phyloP scores from a whole-genome alignment of 2,329 filamentous ascomycete genomes.

The Allantophomopsis lycopodina region DNA sequence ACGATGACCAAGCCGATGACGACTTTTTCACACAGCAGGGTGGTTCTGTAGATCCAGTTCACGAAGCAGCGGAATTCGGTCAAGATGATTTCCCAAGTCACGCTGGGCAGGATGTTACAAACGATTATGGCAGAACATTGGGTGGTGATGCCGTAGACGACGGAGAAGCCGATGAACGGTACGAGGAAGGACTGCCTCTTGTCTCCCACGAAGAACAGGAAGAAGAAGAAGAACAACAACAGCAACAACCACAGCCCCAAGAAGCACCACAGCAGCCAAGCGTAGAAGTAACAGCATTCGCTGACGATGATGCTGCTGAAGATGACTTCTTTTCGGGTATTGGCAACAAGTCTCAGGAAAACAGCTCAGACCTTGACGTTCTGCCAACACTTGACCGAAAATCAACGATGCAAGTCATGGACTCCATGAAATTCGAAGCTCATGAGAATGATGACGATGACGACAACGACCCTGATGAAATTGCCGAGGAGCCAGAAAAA shows the following conservation, averaged over 20 bases:
- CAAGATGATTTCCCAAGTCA: neutral
- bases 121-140: conserved; percentile 9
- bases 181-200: conserved; percentile 56
- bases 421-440: conserved; percentile 26
- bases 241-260: conserved; percentile 10
- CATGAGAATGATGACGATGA: conserved; percentile 7
- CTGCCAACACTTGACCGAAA: conserved; percentile 41
- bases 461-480: conserved; percentile 1
- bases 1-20: conserved; percentile 26
- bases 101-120: conserved; percentile 1
- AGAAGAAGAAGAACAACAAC: too few relatives aligned
- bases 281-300: conserved; percentile 7
- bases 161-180: conserved; percentile 37
- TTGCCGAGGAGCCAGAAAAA: conserved; percentile 5
- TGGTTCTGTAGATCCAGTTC: conserved; percentile 10
- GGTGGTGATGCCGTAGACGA: conserved; percentile 17
- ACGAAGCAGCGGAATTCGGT: conserved; percentile 1
- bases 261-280: conserved; percentile 9
- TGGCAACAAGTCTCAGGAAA: conserved; percentile 12
- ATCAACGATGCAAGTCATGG: conserved; percentile 54
- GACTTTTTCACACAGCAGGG: conserved; percentile 26
- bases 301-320: conserved; percentile 23
- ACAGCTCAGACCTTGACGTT: conserved; percentile 9
- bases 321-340: conserved; percentile 43
- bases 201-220: conserved; percentile 18